Evolutionary conservation across 2,329 filamentous ascomycete genomes (phyloP), one percentile per base, ranked within the genome.

Genomic region (Sclerotinia glacialis): DNA sequence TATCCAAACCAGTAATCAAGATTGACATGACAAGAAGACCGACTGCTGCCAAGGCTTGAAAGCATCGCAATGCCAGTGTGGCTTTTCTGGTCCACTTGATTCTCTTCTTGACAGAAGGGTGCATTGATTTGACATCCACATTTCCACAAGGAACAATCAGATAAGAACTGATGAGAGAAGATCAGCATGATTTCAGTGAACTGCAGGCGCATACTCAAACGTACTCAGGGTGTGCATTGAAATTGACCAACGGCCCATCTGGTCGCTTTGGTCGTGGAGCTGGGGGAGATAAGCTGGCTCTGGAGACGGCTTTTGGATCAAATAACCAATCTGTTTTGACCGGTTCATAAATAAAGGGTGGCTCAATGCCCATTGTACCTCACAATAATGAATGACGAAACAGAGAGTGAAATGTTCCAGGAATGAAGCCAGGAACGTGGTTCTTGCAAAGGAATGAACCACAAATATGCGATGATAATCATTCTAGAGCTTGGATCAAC

Each of bases 151-250:
- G 83, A 42, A 89, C 81, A 63, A 90, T 83, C 71, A 85, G 80
- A 73, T 90, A 90, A 70, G 87, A 77, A 68, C 76, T 77, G 58
- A 47, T 37, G 23, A 42, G 59, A 21, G 6, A 11, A 34, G 11
- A 34, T 65, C 46, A 65, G 64, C 52, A 44, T 18, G 9, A 5
- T 44, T 8, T 31, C 18, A 12, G 1, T 12, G 18, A 61, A 21
- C 7, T 8, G 18, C 40, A 16, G 46, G 28, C 11, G 14, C 49
- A 40, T 47, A 54, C 28, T 52, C 16, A 64, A 23, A 80, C 87
- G 75, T 83, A 92, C 89, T 97, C 93, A 1, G 93, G 93, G 78
- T 97, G 93, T 67, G 86, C 84, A 77, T 96, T 95, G 82, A 97
- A 90, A 68, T 89, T 85, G 69, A 97, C 80, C 70, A 96, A 80